Base-by-base conservation (phyloP, 345 rosid species). In the Turnera subulata region DNA sequence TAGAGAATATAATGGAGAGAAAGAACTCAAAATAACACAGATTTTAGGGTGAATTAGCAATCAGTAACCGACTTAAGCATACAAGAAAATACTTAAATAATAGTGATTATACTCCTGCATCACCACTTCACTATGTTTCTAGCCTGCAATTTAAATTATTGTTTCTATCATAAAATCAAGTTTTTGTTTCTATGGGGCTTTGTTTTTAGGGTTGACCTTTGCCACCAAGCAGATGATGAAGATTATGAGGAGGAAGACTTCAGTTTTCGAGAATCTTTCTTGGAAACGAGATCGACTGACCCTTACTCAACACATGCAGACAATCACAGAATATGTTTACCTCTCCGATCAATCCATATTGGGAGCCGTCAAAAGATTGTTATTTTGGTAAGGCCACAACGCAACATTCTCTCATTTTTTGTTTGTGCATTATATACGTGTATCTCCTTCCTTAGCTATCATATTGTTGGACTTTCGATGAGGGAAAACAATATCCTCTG, bases 361-460 rank as follows among this genome's bases (percentile, higher is more conserved):
- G 82, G 87, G 55, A 78, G 78, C 75, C 91, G 83, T 61, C 91
- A 84, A 73, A 84, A 72, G 43, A 59, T 80, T 40, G 91, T 84
- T 67, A 68, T 82, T 63, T 59, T 75, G 85, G 91, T 84, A 79
- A 25, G 73, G 14, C 16, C 58, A 29, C 49, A 39, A 47, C 21
- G 20, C 17, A 39, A 52, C 4, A 55, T 59, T 47, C 63, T 19
- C 46, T 40, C 15, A 25, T 23, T 45, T 46, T 19, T 12, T 47
- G 47, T 46, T 26, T 29, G 35, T 29, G 33, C 32, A 8, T 59
- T 35, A 23, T 46, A 46, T 44, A 42, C 15, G 18, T n/a, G 21
- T 40, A 26, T 39, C 6, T 50, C 14, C 16, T 29, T 39, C 37
- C 19, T 50, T 11, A 6, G n/a, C 29, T 22, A n/a, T 18, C 23